Conservation (phyloP, 139 green algal genomes). For the Chlamydomonas eustigma region DNA sequence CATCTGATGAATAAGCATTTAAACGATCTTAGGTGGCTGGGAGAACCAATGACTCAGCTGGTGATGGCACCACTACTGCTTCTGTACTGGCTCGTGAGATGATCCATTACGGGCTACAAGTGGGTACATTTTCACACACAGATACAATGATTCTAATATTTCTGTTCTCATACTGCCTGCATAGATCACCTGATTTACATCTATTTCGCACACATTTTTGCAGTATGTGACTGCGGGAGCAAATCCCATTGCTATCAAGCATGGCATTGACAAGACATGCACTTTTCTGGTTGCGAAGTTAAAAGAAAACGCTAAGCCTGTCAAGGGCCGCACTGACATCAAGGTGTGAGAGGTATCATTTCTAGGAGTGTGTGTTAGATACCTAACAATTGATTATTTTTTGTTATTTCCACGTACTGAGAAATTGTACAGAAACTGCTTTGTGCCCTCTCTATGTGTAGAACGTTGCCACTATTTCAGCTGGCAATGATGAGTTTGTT, state of each 20-base stretch:
- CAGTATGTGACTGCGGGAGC: slow-evolving; percentile 83
- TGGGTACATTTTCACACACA: slow-evolving; percentile 13
- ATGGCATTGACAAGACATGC: slow-evolving; percentile 94
- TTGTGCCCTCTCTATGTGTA: slow-evolving; percentile 28
- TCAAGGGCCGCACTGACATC: slow-evolving; percentile 91
- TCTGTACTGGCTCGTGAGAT: slow-evolving; percentile 92
- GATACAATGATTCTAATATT: not conserved
- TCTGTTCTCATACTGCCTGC: not conserved
- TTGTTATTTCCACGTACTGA: no score
- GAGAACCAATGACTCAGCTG: slow-evolving; percentile 93
- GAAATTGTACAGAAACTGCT: no score
- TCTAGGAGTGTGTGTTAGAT: not conserved
- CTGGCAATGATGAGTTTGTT: slow-evolving; percentile 89
- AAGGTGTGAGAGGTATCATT: slow-evolving; percentile 47
- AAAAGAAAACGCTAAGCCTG: slow-evolving; percentile 70
- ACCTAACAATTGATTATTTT: no score
- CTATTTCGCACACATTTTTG: not conserved
- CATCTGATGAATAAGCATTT: no score
- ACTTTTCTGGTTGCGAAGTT: slow-evolving; percentile 82
- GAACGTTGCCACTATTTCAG: slow-evolving; percentile 93
- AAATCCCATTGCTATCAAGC: slow-evolving; percentile 95
- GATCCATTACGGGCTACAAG: slow-evolving; percentile 87
- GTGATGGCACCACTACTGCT: slow-evolving; percentile 97
- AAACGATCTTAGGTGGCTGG: slow-evolving; percentile 73
- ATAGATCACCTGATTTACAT: not conserved